phyloP scores from a whole-genome alignment of 2,329 filamentous ascomycete species.

The Ophidiomyces ophidiicola region DNA sequence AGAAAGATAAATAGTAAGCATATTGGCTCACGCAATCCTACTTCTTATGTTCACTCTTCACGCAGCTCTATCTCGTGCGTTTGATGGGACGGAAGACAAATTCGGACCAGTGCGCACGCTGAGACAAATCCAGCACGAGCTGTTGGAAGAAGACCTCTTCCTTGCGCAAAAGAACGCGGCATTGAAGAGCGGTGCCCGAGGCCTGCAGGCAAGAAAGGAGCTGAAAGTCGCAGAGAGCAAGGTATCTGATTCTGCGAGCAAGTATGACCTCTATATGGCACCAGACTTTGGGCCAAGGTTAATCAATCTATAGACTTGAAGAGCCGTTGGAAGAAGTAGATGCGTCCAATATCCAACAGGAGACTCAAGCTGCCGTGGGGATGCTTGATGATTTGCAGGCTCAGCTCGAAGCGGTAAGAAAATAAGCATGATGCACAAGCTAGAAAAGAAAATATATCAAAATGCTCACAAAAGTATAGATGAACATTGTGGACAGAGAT shows the following conservation, averaged over 20 bases:
- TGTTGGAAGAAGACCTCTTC: conserved; percentile 52
- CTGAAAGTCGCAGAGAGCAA: conserved; percentile 57
- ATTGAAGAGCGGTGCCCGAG: conserved; percentile 61
- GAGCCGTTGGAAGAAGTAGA: conserved; percentile 48
- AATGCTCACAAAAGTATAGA: conserved; percentile 22
- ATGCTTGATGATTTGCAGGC: conserved; percentile 57
- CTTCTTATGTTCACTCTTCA: neutral
- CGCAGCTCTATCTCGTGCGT: conserved; percentile 44
- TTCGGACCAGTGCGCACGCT: conserved; percentile 49
- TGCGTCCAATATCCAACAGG: conserved; percentile 45
- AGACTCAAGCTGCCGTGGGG: conserved; percentile 58
- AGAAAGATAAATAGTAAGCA: conserved; percentile 48
- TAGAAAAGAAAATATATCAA: neutral
- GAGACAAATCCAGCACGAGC: conserved; percentile 50
- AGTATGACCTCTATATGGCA: conserved; percentile 28
- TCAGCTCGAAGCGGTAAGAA: conserved; percentile 49
- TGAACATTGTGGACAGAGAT: conserved; percentile 51
- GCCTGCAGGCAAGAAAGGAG: conserved; percentile 63
- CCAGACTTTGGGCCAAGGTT: neutral
- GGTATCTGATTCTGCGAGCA: conserved; percentile 44
- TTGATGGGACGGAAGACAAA: conserved; percentile 45
- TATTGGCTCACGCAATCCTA: neutral
- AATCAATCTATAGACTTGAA: conserved; percentile 26
- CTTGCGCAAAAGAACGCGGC: conserved; percentile 61
- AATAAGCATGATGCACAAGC: neutral